Percentiles rank a stretch among this genome's conserved stretches.
Conservation (phyloP, 768 basidiomycete genomes). For the Collybia mongolica region DNA sequence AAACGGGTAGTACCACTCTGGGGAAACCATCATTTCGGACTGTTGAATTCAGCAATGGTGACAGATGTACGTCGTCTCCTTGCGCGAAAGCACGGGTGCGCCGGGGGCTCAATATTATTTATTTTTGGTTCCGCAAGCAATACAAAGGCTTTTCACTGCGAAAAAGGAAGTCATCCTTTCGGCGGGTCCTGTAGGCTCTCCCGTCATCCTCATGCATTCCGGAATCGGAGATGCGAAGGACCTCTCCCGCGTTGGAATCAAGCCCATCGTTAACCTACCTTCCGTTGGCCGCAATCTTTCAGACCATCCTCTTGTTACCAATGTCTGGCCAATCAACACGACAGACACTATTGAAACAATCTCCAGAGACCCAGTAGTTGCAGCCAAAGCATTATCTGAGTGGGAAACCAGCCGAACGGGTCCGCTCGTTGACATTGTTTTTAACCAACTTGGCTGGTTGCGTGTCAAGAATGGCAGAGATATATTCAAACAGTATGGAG, state of each 20-base stretch:
- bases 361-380: constrained; percentile 1
- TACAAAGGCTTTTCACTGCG: constrained; percentile 12
- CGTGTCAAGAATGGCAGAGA: constrained; percentile 13
- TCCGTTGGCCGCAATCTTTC: constrained; percentile 27
- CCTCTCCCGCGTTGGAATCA: constrained; percentile 15
- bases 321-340: constrained; percentile 12
- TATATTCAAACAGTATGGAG: constrained; percentile 5
- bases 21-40: background rate
- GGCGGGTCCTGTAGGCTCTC: constrained; percentile 23
- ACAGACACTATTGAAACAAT: constrained; percentile 8
- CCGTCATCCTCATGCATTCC: constrained; percentile 18
- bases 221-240: constrained; percentile 18
- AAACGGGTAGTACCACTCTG: background rate
- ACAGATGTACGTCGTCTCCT: background rate
- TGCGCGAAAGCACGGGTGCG: too few species aligned
- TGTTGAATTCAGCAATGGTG: background rate
- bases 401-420: constrained; percentile 15
- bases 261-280: constrained; percentile 22
- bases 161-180: constrained; percentile 27
- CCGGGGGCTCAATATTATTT: too few species aligned
- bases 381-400: constrained; percentile 8
- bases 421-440: constrained; percentile 5
- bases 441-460: constrained; percentile 18
- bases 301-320: constrained; percentile 20
- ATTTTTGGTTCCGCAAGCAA: background rate